These are phyloP conservation scores for Citrullus colocynthis DNA, from an alignment of 306 rosid species.

Conservation along the genomic window DNA sequence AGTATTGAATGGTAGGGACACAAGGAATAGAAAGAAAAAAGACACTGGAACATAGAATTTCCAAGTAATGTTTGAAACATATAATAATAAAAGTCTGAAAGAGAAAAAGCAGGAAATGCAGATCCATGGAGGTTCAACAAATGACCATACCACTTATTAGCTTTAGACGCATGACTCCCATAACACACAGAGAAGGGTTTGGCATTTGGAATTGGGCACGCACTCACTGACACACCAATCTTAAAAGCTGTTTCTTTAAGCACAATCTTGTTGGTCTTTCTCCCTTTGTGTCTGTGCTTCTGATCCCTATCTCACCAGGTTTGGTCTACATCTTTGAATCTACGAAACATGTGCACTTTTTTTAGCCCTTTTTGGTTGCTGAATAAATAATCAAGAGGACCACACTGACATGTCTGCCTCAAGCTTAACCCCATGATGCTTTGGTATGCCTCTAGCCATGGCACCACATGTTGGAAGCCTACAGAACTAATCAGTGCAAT, in stretches of 20 bases:
- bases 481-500: not conserved
- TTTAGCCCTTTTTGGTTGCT: conserved; percentile 1
- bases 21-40: not conserved
- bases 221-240: not conserved
- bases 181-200: not conserved
- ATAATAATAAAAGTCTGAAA: not conserved
- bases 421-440: not conserved
- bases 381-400: conserved; percentile 9
- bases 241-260: conserved; percentile 6
- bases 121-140: not conserved
- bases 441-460: not conserved
- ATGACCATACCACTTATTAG: not conserved
- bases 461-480: conserved; percentile 7
- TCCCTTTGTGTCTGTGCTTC: not conserved
- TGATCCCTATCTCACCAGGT: not conserved
- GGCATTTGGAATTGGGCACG: not conserved
- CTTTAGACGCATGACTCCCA: conserved; percentile 6
- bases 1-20: not conserved
- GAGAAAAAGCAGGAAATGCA: not conserved
- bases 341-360: conserved; percentile 2
- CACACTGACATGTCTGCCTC: conserved; percentile 10
- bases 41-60: conserved; percentile 1
- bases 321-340: not conserved
- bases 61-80: not conserved
- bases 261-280: conserved; percentile 1